Base-by-base conservation (phyloP, 495 filamentous ascomycete species). In the Talaromyces thailandensis region DNA sequence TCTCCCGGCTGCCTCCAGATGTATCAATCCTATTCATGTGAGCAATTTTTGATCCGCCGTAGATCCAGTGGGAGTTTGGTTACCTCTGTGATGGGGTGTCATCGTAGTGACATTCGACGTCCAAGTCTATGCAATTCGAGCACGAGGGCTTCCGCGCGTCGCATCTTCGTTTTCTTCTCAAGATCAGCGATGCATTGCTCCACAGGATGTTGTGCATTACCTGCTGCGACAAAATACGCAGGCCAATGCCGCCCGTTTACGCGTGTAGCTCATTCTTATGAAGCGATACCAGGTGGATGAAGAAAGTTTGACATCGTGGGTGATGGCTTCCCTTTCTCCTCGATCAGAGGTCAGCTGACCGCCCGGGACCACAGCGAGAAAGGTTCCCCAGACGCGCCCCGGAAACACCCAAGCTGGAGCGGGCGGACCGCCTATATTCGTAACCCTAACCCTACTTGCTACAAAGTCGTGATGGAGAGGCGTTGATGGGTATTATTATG, bases 81-180 rank as follows among this genome's bases (percentile, higher is more conserved):
- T 51, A 51, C 59, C 59, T 61, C 48, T 61, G 59, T 11, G 59
- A 61, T 28, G 59, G 59, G 2, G 59, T 23, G 9, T 61, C 59
- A 55, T 61, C 59, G n/a, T 61, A 61, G 45, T 51, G 59, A 61
- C 59, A 61, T 24, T 61, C 59, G 23, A 61, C 59, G 11, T 61
- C 59, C 59, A 61, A 23, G 8, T 61, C 59, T 0, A 31, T 16
- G 25, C 59, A 61, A 32, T 55, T 24, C 2, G 59, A 61, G 26
- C 59, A 61, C 24, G 59, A 61, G 4, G 59, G 59, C 4, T 23
- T 61, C 45, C 48, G 59, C 7, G 59, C 59, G 50, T 61, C 59
- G 55, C 59, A 61, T 28, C 59, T 21, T 53, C 59, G 59, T 31
- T 61, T 61, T 21, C 59, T 61, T 4, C 43, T n/a, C 28, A 12